Evolutionary conservation across 768 basidiomycete genomes (phyloP), one percentile per base, ranked within the genome.

Genomic region (Tricholoma matsutake): DNA sequence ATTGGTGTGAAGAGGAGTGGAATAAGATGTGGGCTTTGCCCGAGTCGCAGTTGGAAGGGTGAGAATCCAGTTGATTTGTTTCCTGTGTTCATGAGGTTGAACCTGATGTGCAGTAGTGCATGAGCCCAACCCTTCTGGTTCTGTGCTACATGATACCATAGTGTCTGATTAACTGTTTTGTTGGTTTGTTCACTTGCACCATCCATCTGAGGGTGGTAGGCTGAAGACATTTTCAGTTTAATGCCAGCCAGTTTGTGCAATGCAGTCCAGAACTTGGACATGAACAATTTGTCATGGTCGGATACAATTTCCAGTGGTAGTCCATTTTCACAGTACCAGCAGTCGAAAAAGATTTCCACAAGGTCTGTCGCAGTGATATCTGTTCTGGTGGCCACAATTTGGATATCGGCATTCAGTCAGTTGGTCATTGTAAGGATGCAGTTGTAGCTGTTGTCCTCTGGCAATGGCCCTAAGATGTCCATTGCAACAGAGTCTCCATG

Each of bases 11-110:
- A 8, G 8, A 57, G 10, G 18, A 34, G 35, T 6, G 18, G 56
- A 37, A 57, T 39, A 5, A 57, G 18, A 10, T 34, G 6, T 11
- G 34, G 56, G 0, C 64, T 65, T 0, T 49, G 51, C 0, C 76
- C 71, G 1, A 66, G 14, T 6, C 66, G 56, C 0, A 77, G 65
- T 32, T 75, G 71, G 54, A 78, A 78, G 0, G 64, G 67, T 0
- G 67, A 68, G 45, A 69, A 75, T 0, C 73, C 72, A 0, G 76
- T 75, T 0, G 71, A 68, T 1, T 61, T 58, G 52, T 74, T 73
- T 0, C 70, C 62, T 0, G 69, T 67, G 45, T 69, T 73, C 72
- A 78, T 79, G 0, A 78, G 53, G n/a, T 70, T 32, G 54, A 78
- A 78, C 1, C 66, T 57, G 1, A 76, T 62, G 0, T 25, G 55